Evolutionary conservation across 352 stramenopile species (phyloP), one percentile per base, ranked within the genome.

Genomic region (Pythium biforme): DNA sequence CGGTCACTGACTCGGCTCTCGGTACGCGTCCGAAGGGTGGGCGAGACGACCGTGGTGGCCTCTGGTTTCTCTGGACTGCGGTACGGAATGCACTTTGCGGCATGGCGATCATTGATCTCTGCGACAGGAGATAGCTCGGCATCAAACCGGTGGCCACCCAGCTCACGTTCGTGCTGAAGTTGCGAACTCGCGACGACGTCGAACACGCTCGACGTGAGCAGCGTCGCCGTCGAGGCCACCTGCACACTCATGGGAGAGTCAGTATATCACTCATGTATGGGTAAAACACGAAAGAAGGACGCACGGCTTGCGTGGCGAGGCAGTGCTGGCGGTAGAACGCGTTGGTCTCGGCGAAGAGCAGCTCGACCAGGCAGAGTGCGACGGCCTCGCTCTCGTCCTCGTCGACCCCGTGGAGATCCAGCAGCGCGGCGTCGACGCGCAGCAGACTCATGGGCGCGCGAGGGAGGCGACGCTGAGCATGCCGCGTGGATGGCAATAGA

Each of bases 361-460:
- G 77, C 55, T 90, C 78, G 25, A 88, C 40, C 40, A 75, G 72
- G 3, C 55, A 66, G 11, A 86, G 64, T 5, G 68, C 81, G 9
- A 90, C 77, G 12, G 70, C 74, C 27, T 90, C 79, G 50, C 79
- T 88, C 57, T 83, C 76, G 33, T 78, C 67, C 41, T 79, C 77
- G 54, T 89, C 74, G 2, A 72, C 68, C 11, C 34, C 40, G 5
- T 59, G 37, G 15, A 82, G 55, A 54, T 77, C 69, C 27, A 76
- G 31, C 41, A 77, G 56, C 59, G 55, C 64, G 39, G 54, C 27
- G 49, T 81, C 51, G n/a, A 88, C 69, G 19, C 60, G 62, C 15
- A 87, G 54, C 53, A 75, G 50, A 39, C 27, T 55, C 53, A 68
- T 63, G 19, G 23, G 39, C 49, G 37, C 22, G 46, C 47, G 26